Base-by-base conservation (phyloP, 768 basidiomycete species). In the Tricholoma furcatifolium region DNA sequence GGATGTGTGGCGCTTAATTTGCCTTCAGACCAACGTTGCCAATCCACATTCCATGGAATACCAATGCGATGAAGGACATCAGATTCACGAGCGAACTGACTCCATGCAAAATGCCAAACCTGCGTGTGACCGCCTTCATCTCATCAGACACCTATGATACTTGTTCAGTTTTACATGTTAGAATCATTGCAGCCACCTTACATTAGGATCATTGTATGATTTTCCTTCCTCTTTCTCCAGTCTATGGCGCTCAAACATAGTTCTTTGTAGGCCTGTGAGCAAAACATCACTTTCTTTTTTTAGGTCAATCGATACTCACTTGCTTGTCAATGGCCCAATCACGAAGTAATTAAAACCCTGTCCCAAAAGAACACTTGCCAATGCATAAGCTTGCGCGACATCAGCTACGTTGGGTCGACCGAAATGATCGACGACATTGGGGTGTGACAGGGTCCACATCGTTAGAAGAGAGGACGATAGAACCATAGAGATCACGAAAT, bases 161-260 rank as follows among this genome's bases (percentile, higher is more conserved):
- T n/a, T 4, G 41, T 39, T 47, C 6, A 42, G 17, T 15, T 12
- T 4, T 24, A 36, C 36, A 11, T 21, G 34, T 43, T 39, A 23
- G 58, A 42, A 53, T 36, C 59, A 51, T 44, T 6, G 18, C 34
- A 23, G 32, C 5, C 5, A 4, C 24, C 77, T 61, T 71, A 91
- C 91, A 39, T 76, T 80, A 27, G 79, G 68, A 49, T 88, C 86
- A 60, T 79, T 84, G 65, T 85, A 82, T 15, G 67, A 61, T 67
- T 85, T 87, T 10, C 84, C 83, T 66, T 91, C 87, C 41, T 82
- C 76, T 61, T 90, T 87, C 72, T 93, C 88, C 53, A 85, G 70
- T 56, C 74, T 82, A 44, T 88, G 84, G 51, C 89, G 77, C 65
- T 84, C 67, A 65, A 87, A 84, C 87, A 88, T 88, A n/a, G 83